These are phyloP conservation scores for Naumovozyma baii DNA, from an alignment of 805 yeast species.

Conservation along the genomic window DNA sequence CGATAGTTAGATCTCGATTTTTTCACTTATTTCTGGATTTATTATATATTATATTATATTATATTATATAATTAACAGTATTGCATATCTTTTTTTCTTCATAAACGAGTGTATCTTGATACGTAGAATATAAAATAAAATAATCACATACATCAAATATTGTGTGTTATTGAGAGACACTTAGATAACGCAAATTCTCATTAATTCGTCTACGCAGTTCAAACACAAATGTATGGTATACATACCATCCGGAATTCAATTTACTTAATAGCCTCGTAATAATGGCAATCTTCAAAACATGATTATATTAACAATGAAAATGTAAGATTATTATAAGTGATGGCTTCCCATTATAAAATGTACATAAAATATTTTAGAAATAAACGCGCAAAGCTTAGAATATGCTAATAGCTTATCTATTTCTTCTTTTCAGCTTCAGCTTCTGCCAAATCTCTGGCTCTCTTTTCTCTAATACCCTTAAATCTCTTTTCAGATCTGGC, in stretches of 20 bases:
- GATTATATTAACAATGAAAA: constrained; percentile 7
- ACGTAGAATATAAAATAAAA: too few relatives aligned
- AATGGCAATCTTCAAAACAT: too few relatives aligned
- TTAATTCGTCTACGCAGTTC: too few relatives aligned
- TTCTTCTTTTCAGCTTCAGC: constrained; percentile 99
- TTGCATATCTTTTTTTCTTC: neutral
- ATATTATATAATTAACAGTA: constrained; percentile 1
- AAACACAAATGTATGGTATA: too few relatives aligned
- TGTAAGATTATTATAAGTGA: constrained; percentile 20
- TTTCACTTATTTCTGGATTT: neutral
- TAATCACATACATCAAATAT: too few relatives aligned
- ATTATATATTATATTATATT: constrained; percentile 1
- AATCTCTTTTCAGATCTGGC: constrained; percentile 92
- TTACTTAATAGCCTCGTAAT: too few relatives aligned
- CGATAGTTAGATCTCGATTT: neutral
- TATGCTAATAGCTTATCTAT: constrained; percentile 36
- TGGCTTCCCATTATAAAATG: constrained; percentile 29
- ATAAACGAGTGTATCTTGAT: too few relatives aligned
- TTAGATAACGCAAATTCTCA: too few relatives aligned
- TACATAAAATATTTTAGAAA: constrained; percentile 21
- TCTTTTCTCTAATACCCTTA: constrained; percentile 95
- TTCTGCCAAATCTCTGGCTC: constrained; percentile 94
- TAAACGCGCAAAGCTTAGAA: constrained; percentile 6
- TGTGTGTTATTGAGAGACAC: too few relatives aligned
- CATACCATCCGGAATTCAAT: too few relatives aligned